phyloP scores from a whole-genome alignment of 2,329 filamentous ascomycete genomes.

The Xylaria digitata region DNA sequence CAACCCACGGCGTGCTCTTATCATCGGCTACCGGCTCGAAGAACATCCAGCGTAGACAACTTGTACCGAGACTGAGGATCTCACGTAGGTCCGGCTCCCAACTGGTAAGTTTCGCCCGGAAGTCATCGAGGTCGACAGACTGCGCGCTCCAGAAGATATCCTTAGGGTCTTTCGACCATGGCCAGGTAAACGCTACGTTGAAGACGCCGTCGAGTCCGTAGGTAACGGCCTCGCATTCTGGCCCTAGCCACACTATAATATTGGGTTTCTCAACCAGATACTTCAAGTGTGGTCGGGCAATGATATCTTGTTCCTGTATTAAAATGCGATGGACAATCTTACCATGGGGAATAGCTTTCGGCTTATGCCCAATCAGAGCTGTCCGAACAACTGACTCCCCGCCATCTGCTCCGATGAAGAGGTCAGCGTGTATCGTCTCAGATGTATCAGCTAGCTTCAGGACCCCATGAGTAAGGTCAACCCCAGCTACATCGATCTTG shows the following conservation, averaged over 20 bases:
- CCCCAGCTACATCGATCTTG: slow-evolving; percentile 27
- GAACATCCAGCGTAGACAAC: slow-evolving; percentile 36
- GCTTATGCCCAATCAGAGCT: slow-evolving; percentile 35
- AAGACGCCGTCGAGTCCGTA: slow-evolving; percentile 39
- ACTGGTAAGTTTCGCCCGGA: slow-evolving; percentile 29
- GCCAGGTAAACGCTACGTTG: slow-evolving; percentile 42
- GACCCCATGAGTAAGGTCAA: slow-evolving; percentile 30
- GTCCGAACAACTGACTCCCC: slow-evolving; percentile 31
- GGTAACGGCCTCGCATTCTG: slow-evolving; percentile 40
- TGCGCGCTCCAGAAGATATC: slow-evolving; percentile 39
- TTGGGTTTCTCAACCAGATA: slow-evolving; percentile 38
- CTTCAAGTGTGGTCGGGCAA: slow-evolving; percentile 28
- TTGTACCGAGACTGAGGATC: slow-evolving; percentile 36
- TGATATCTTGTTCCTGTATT: slow-evolving; percentile 38
- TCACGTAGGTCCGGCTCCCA: slow-evolving; percentile 41
- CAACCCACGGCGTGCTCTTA: slow-evolving; percentile 36
- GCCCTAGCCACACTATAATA: slow-evolving; percentile 41
- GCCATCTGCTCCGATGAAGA: slow-evolving; percentile 40
- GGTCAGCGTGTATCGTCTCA: slow-evolving; percentile 35
- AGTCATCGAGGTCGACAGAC: slow-evolving; percentile 33
- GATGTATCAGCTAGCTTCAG: slow-evolving; percentile 24
- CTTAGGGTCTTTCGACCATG: slow-evolving; percentile 37
- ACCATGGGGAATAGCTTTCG: slow-evolving; percentile 37
- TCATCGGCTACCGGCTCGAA: slow-evolving; percentile 39
- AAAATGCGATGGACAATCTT: slow-evolving; percentile 41